Base-by-base conservation (phyloP, 116 monocot genomes). In the Posidonia oceanica region DNA sequence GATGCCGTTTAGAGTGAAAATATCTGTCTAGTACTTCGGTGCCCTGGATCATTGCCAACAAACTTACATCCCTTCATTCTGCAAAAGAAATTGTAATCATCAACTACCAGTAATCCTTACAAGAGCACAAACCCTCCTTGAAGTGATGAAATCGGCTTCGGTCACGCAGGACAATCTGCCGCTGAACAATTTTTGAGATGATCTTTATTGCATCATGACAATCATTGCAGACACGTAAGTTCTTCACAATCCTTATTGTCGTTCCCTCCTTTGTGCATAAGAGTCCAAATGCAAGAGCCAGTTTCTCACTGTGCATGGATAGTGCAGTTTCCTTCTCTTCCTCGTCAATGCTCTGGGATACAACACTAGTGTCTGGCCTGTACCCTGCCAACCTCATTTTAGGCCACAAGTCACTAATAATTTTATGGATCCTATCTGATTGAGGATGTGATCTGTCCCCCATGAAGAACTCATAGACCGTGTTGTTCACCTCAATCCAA, bases 81-180 rank as follows among this genome's bases (percentile, higher is more conserved):
- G 29, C 29, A 29, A 29, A 29, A 29, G 1, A 29, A 1, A 29
- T 0, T 29, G 29, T 29, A 29, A 29, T 29, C 29, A 29, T 54
- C 37, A 71, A 51, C 53, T 69, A 75, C 75, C 75, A 85, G 40
- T 83, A 89, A 15, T 89, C 89, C 17, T 83, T 83, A 52, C 88
- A 85, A 38, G 83, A 85, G 58, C 85, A 89, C 7, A 14, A 11
- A 10, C 83, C 88, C 1, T 76, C 78, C 52, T 44, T 80, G 65
- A 85, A 88, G 56, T 77, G 85, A 78, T 89, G 85, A 66, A 89
- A 89, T 14, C 89, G 73, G 40, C 78, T 89, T 10, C 89, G 61
- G 52, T 89, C 89, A 4, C 89, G 80, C 41, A 89, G 52, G 53
- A 89, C 56, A 60, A 85, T 89, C 79, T 83, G 79, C 54, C 83